These are phyloP conservation scores for Jamesozyma rosinii DNA, from an alignment of 805 yeast genomes.

Conservation along the genomic window DNA sequence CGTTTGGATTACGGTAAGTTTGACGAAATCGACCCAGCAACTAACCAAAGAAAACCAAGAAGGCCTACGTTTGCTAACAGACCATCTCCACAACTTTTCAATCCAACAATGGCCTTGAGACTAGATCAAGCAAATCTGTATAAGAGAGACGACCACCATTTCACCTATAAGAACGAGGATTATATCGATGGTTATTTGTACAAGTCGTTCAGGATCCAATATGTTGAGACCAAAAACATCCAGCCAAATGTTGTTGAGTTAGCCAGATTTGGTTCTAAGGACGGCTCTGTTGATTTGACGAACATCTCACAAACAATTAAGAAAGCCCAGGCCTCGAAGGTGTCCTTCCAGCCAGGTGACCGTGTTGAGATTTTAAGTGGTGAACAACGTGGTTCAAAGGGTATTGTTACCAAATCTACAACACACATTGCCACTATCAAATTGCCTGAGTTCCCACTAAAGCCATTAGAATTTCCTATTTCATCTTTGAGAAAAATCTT, in stretches of 20 bases:
- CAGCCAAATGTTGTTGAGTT: constrained; percentile 84
- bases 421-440: constrained; percentile 51
- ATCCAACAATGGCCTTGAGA: constrained; percentile 79
- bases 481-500: constrained; percentile 77
- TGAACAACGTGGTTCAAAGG: constrained; percentile 85
- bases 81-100: constrained; percentile 80
- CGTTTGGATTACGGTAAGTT: constrained; percentile 82
- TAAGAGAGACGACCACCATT: constrained; percentile 56
- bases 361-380: constrained; percentile 86
- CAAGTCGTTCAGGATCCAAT: constrained; percentile 79
- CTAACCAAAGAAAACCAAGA: constrained; percentile 41
- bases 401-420: constrained; percentile 59
- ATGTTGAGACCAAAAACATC: constrained; percentile 69
- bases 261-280: constrained; percentile 68
- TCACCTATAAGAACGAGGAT: constrained; percentile 75
- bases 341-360: constrained; percentile 84
- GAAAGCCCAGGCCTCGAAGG: constrained; percentile 44
- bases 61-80: constrained; percentile 53
- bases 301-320: constrained; percentile 82
- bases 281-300: constrained; percentile 81
- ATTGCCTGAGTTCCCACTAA: constrained; percentile 40
- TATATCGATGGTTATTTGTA: constrained; percentile 79
- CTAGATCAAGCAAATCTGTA: constrained; percentile 68
- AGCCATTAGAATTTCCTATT: constrained; percentile 70
- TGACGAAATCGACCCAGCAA: constrained; percentile 43